Percentiles rank a stretch among this genome's conserved stretches.
These are phyloP conservation scores for Coprinopsis marcescibilis DNA, from an alignment of 768 basidiomycete species.

Conservation along the genomic window DNA sequence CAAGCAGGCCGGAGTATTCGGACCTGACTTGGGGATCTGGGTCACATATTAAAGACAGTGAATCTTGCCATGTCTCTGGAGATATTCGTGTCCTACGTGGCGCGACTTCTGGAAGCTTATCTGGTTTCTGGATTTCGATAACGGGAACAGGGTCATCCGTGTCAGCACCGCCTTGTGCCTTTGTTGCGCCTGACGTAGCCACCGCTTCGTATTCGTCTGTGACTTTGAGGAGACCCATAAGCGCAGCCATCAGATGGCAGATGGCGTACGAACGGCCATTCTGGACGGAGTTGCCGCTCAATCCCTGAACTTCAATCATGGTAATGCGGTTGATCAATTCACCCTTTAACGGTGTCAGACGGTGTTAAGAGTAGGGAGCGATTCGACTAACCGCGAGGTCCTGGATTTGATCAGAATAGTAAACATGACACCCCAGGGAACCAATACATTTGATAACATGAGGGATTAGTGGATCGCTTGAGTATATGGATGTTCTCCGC, in stretches of 20 bases:
- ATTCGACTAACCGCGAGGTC: conserved; percentile 73
- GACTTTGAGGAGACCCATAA: conserved; percentile 64
- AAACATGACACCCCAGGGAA: conserved; percentile 84
- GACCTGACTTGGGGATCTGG: conserved; percentile 68
- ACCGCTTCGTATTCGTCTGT: conserved; percentile 45
- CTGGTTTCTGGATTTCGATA: not conserved
- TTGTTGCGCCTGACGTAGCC: conserved; percentile 8
- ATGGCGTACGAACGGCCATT: conserved; percentile 52
- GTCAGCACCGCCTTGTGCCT: not conserved
- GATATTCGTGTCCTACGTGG: conserved; percentile 64
- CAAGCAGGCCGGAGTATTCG: conserved; percentile 69
- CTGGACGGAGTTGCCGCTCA: conserved; percentile 10
- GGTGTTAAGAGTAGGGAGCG: not conserved
- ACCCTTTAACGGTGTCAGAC: conserved; percentile 32
- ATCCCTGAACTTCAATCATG: conserved; percentile 56
- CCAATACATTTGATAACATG: conserved; percentile 70
- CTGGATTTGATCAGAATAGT: conserved; percentile 94
- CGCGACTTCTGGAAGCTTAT: conserved; percentile 23
- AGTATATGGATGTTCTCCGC: conserved; percentile 57
- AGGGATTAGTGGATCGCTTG: conserved; percentile 60
- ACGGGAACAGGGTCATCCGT: not conserved
- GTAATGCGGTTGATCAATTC: conserved; percentile 76
- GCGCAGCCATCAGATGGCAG: conserved; percentile 60
- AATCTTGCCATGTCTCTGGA: conserved; percentile 89
- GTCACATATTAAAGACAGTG: conserved; percentile 79